phyloP scores from a whole-genome alignment of 495 filamentous ascomycete genomes.

The Xylaria curta region DNA sequence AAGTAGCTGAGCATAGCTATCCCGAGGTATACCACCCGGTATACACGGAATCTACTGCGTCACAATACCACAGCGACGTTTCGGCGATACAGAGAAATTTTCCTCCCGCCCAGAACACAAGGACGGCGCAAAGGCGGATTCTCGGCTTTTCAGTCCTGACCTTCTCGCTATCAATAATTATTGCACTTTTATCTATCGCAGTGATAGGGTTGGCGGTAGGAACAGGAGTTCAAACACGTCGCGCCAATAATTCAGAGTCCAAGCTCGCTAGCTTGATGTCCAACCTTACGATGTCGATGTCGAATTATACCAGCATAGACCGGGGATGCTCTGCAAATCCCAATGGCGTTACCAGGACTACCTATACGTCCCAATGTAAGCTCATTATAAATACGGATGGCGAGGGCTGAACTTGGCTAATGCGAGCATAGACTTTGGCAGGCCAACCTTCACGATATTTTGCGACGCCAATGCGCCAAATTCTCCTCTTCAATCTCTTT shows the following conservation, averaged over 20 bases:
- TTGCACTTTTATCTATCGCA: neutral
- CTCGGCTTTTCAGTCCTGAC: neutral
- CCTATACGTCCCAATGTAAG: neutral
- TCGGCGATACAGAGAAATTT: neutral
- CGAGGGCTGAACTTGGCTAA: neutral
- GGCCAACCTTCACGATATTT: neutral
- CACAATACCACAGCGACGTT: neutral
- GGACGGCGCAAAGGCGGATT: neutral
- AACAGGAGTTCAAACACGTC: neutral
- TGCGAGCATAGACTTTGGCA: neutral
- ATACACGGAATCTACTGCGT: neutral
- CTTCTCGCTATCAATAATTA: neutral
- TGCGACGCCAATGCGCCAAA: neutral
- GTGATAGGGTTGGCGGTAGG: neutral
- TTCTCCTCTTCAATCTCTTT: neutral
- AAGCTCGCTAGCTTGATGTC: neutral
- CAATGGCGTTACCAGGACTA: neutral
- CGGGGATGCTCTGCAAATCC: neutral
- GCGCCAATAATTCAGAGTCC: neutral
- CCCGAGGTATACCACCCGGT: neutral
- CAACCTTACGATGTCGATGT: neutral
- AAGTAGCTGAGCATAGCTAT: neutral
- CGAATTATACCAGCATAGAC: neutral
- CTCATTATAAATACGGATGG: neutral
- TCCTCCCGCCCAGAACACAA: neutral